Base-by-base conservation (phyloP, 2,329 filamentous ascomycete genomes). In the Pseudogymnoascus sp. region DNA sequence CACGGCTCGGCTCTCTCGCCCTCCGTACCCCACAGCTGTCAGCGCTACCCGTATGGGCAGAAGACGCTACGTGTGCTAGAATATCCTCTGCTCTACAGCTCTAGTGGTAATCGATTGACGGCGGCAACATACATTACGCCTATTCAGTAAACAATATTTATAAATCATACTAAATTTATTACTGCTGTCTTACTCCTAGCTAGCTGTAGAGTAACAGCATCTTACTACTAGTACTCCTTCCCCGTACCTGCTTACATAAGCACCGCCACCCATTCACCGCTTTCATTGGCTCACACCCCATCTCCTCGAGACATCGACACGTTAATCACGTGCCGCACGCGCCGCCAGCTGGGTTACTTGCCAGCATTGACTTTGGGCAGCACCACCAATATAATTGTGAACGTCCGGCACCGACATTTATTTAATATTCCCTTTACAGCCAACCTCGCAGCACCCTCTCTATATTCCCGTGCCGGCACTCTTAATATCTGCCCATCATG, bases 401-500 rank as follows among this genome's bases (percentile, higher is more conserved):
- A 19, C 38, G 38, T 42, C 38, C 38, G 38, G 38, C 38, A 29
- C 26, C 26, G 26, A 29, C 26, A 29, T 29, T 29, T 29, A 29
- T 29, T 29, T 29, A 29, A 29, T 29, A 29, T 29, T 21, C 3
- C 40, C 40, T 21, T 21, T 42, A 6, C 38, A 42, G 16, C 38
- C 40, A 11, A 6, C 40, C 10, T 42, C 40, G 8, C 16, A 42
- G 8, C 40, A 42, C 10, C 16, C 5, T 5, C 16, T 21, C 40
- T 21, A 1, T 21, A 5, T 21, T 42, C 16, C 40, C 16, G 16
- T 42, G 40, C 8, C 8, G 26, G 40, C 40, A 42, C 40, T 42
- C 40, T 16, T 42, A 42, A 42, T 42, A 42, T 42, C 16, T 21
- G 40, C 16, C 62, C 70, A 76, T 70, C 70, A 89, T 56, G 31